phyloP scores from a whole-genome alignment of 129 eudicot genomes.

The Chrysanthemum lavandulifolium region DNA sequence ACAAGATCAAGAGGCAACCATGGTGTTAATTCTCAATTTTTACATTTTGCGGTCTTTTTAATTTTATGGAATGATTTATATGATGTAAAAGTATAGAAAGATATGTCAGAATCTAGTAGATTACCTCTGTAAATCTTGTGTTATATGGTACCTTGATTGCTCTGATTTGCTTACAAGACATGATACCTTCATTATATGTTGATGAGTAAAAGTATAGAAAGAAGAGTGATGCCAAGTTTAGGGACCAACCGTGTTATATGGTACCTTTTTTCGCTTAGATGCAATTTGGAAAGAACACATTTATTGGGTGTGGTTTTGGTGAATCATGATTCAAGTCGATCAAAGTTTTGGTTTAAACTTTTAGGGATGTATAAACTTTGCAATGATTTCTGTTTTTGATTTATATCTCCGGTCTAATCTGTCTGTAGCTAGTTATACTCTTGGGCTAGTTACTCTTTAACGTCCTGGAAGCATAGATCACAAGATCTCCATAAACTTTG shows the following conservation, averaged over 20 bases:
- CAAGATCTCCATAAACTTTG: too few species aligned
- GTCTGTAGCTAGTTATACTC: neutral
- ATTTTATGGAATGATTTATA: constrained; percentile 19
- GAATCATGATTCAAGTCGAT: constrained; percentile 21
- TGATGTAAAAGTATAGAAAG: constrained; percentile 22
- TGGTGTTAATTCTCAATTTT: constrained; percentile 20
- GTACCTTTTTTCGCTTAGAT: neutral
- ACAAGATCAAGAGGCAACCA: neutral
- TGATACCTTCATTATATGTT: neutral
- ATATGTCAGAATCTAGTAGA: constrained; percentile 24
- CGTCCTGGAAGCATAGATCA: neutral
- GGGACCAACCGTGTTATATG: too few species aligned
- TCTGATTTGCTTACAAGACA: constrained; percentile 19
- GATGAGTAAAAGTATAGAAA: too few species aligned
- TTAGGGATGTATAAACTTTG: constrained; percentile 2
- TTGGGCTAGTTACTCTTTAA: neutral
- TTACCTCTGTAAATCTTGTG: constrained; percentile 39
- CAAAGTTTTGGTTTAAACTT: constrained; percentile 10
- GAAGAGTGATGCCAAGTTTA: too few species aligned
- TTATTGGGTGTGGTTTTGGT: constrained; percentile 9
- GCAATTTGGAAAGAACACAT: neutral
- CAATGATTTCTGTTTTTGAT: neutral
- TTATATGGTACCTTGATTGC: constrained; percentile 20
- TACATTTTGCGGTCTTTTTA: constrained; percentile 9
- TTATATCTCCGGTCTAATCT: neutral